phyloP scores from a whole-genome alignment of 306 rosid genomes.

The Rubus idaeus region DNA sequence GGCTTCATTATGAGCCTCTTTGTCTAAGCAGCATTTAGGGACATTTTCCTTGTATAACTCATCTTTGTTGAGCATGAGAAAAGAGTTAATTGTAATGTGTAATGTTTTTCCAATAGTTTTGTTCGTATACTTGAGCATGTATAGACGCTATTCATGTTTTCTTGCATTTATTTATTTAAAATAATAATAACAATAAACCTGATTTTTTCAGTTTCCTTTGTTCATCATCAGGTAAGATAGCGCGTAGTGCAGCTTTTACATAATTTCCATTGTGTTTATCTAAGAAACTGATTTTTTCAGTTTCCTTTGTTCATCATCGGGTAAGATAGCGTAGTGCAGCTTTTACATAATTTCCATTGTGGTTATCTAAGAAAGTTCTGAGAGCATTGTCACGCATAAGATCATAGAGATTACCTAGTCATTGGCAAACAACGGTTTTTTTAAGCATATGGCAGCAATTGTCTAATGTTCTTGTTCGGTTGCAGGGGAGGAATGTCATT shows the following conservation, averaged over 20 bases:
- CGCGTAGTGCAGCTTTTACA: not conserved
- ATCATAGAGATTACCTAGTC: not conserved
- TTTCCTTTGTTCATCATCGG: too few relatives aligned
- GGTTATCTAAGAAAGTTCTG: not conserved
- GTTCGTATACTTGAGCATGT: not conserved
- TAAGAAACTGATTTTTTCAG: not conserved
- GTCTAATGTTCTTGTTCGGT: conserved; percentile 19
- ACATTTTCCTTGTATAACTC: not conserved
- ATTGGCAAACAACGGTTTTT: not conserved
- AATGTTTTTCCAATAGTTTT: not conserved
- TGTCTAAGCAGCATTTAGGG: not conserved
- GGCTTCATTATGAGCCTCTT: not conserved
- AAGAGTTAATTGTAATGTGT: not conserved
- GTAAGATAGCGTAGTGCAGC: not conserved
- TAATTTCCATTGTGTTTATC: not conserved
- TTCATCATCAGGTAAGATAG: too few relatives aligned
- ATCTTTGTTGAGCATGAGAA: not conserved
- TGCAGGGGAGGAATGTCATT: conserved; percentile 68
- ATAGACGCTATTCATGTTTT: not conserved
- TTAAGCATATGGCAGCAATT: not conserved
- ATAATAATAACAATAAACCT: too few relatives aligned
- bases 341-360: not conserved
- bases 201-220: too few relatives aligned
- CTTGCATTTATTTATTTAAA: not conserved
- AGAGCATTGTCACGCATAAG: not conserved